These are phyloP conservation scores for Fusarium sp. DNA, from an alignment of 2,329 filamentous ascomycete species.

Conservation along the genomic window DNA sequence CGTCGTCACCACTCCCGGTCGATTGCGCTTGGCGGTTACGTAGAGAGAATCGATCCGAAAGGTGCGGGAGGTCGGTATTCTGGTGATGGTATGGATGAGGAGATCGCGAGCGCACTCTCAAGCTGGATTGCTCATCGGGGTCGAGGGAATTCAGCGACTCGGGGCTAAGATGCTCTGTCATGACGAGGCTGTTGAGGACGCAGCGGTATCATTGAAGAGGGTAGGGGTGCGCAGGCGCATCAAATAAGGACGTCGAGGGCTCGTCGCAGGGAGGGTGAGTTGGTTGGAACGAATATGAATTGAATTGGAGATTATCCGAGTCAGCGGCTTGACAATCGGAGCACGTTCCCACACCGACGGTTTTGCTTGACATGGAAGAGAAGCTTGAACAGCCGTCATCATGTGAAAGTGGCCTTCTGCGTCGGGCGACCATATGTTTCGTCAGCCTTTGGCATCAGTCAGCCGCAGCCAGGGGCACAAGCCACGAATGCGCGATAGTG, in stretches of 20 bases:
- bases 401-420: conserved; percentile 48
- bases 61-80: conserved; percentile 65
- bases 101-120: conserved; percentile 68
- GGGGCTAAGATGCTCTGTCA: conserved; percentile 59
- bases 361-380: conserved; percentile 33
- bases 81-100: conserved; percentile 77
- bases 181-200: conserved; percentile 50
- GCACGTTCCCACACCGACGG: conserved; percentile 34
- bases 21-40: conserved; percentile 34
- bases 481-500: conserved; percentile 15
- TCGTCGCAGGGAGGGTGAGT: conserved; percentile 2
- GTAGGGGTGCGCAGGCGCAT: conserved; percentile 36
- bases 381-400: conserved; percentile 38
- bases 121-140: conserved; percentile 51
- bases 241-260: conserved; percentile 2
- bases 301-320: conserved; percentile 23
- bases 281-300: conserved; percentile 1
- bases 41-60: conserved; percentile 55
- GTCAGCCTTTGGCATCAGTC: conserved; percentile 42
- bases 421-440: conserved; percentile 39
- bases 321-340: conserved; percentile 25
- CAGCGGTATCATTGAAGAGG: conserved; percentile 45
- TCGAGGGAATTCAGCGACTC: conserved; percentile 49
- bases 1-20: conserved; percentile 32
- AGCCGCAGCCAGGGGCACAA: conserved; percentile 30